Conservation (phyloP, 106 monocot species). For the Allium sativum region DNA sequence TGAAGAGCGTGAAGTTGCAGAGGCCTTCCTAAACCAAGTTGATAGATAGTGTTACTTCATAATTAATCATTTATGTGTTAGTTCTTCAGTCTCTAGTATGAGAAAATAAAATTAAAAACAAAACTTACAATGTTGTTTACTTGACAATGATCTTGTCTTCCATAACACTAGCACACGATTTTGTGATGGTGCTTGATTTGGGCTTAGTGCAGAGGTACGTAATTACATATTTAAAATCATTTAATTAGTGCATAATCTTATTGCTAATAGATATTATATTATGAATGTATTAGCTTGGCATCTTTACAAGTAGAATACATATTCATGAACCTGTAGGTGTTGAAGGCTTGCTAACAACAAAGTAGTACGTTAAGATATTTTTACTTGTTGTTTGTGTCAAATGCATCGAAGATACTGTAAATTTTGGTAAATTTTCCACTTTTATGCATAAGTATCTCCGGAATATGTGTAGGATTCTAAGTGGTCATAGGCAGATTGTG, state of each 20-base stretch:
- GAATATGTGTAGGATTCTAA: conserved; percentile 36
- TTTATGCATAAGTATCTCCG: too few relatives aligned
- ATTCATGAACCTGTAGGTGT: conserved; percentile 95
- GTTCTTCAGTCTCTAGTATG: background rate
- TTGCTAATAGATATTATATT: too few relatives aligned
- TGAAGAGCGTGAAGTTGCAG: conserved; percentile 56
- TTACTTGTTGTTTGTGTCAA: too few relatives aligned
- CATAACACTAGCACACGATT: conserved; percentile 96
- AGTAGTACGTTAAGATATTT: conserved; percentile 37
- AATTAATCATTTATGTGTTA: background rate
- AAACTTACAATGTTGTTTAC: background rate
- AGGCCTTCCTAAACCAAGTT: conserved; percentile 63
- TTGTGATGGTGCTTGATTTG: conserved; percentile 99
- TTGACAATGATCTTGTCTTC: conserved; percentile 80
- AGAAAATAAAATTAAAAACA: too few relatives aligned
- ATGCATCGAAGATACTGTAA: too few relatives aligned
- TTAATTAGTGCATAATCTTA: too few relatives aligned
- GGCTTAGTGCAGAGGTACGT: conserved; percentile 90
- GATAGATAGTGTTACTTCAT: conserved; percentile 51
- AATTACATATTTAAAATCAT: too few relatives aligned
- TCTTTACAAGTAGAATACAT: conserved; percentile 96
- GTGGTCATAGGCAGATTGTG: conserved; percentile 77
- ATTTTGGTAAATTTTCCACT: too few relatives aligned
- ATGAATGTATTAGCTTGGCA: conserved; percentile 93
- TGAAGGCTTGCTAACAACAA: conserved; percentile 80